Conservation (phyloP, 352 stramenopile genomes). For the Aphanomyces euteiches region DNA sequence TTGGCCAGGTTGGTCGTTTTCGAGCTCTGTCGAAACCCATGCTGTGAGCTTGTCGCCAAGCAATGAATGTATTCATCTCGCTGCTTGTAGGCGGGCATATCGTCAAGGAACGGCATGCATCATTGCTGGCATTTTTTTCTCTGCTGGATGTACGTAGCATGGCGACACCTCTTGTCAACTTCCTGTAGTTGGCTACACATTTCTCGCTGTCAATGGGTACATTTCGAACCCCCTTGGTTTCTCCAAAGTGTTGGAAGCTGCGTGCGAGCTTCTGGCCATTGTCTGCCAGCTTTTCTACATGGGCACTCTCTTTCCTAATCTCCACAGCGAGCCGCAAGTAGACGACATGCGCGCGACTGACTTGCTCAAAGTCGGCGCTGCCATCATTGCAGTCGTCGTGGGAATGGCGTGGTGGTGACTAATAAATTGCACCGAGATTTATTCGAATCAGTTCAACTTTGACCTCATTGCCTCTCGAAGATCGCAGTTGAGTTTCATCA, state of each 20-base stretch:
- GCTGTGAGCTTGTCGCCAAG: too few relatives aligned
- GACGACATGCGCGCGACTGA: slow-evolving; percentile 30
- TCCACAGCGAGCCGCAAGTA: slow-evolving; percentile 45
- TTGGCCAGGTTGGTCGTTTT: slow-evolving; percentile 46
- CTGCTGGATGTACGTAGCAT: slow-evolving; percentile 32
- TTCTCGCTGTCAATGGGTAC: slow-evolving; percentile 67
- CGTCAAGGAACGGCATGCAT: slow-evolving; percentile 46
- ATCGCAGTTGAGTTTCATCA: too few relatives aligned
- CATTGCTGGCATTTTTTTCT: slow-evolving; percentile 49
- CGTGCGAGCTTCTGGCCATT: slow-evolving; percentile 74
- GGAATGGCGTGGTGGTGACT: not conserved
- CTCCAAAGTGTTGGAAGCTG: slow-evolving; percentile 69
- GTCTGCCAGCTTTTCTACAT: slow-evolving; percentile 82
- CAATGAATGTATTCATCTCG: too few relatives aligned
- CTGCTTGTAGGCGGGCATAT: slow-evolving; percentile 32
- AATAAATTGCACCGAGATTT: too few relatives aligned
- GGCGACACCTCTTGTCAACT: not conserved
- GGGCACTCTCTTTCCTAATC: slow-evolving; percentile 67
- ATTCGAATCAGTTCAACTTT: too few relatives aligned
- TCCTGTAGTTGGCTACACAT: slow-evolving; percentile 54
- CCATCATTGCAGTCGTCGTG: not conserved
- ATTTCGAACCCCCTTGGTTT: slow-evolving; percentile 75
- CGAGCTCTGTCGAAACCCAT: slow-evolving; percentile 30
- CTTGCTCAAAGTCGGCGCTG: not conserved
- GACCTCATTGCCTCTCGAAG: too few relatives aligned